These are phyloP conservation scores for Eremothecium gossypii DNA, from an alignment of 1,139 yeast genomes.

Conservation along the genomic window DNA sequence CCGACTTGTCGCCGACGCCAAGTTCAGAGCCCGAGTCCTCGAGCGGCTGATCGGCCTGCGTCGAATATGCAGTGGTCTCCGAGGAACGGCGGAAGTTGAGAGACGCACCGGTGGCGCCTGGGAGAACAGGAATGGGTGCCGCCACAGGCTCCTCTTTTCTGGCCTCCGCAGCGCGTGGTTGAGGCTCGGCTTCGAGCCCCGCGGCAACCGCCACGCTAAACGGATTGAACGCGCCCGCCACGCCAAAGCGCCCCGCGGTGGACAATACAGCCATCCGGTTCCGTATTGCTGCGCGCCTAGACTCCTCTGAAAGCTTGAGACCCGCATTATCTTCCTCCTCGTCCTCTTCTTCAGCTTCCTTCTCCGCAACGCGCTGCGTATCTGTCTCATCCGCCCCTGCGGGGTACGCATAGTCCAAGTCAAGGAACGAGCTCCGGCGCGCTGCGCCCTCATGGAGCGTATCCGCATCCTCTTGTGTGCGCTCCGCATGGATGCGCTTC, in stretches of 20 bases:
- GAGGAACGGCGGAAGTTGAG: no score
- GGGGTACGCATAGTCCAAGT: neutral
- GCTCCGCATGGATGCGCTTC: conserved; percentile 20
- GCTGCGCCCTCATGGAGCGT: neutral
- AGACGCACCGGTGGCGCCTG: no score
- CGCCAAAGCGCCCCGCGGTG: conserved; percentile 83
- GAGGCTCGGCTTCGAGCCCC: no score
- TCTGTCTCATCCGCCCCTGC: conserved; percentile 5
- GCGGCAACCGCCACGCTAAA: conserved; percentile 36
- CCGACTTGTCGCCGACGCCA: no score
- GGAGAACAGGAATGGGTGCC: no score
- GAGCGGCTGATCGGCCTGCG: no score
- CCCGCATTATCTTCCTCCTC: conserved; percentile 9
- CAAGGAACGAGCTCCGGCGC: neutral
- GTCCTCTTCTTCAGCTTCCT: conserved; percentile 10
- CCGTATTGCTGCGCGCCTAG: conserved; percentile 66
- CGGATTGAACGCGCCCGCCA: conserved; percentile 61
- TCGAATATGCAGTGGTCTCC: no score
- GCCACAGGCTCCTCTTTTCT: no score
- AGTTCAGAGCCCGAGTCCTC: no score
- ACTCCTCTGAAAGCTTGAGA: conserved; percentile 33
- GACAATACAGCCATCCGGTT: conserved; percentile 95
- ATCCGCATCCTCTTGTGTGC: conserved; percentile 59
- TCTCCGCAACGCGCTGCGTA: neutral
- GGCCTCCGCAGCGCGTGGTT: no score